Evolutionary conservation across 140 eudicot genomes (phyloP).

Genomic region (Flaveria floridana): DNA sequence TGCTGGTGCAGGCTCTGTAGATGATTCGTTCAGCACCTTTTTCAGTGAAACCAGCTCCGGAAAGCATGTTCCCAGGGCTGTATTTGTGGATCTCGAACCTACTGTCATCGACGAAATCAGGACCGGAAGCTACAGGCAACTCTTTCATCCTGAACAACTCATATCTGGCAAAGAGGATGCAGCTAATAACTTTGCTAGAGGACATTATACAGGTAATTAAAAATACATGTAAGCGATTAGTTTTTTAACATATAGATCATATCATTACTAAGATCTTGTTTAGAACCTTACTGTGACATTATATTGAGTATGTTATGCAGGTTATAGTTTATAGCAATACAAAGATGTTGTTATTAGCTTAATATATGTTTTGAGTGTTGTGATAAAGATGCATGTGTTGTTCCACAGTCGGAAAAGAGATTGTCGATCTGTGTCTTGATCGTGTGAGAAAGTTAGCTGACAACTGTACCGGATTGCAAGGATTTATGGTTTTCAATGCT

Average conservation of each 20-base stretch:
- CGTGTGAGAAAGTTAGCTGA: constrained; percentile 81
- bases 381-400: neutral
- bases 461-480: constrained; percentile 79
- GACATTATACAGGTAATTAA: constrained; percentile 66
- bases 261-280: neutral
- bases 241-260: neutral
- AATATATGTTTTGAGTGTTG: neutral
- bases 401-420: constrained; percentile 62
- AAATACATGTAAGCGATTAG: no score
- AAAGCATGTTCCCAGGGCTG: constrained; percentile 74
- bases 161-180: constrained; percentile 84
- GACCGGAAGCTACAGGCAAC: constrained; percentile 67
- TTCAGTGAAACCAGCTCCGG: constrained; percentile 75
- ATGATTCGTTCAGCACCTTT: constrained; percentile 74
- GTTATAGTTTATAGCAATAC: neutral
- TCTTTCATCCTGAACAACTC: constrained; percentile 77
- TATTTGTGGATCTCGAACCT: constrained; percentile 70
- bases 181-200: constrained; percentile 79
- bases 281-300: no score
- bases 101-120: constrained; percentile 72
- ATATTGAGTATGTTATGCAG: neutral
- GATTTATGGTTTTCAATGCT: constrained; percentile 77
- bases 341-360: neutral
- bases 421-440: constrained; percentile 67
- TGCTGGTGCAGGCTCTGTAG: constrained; percentile 33